These are phyloP conservation scores for Monosporozyma aerobia DNA, from an alignment of 805 yeast genomes.

Conservation along the genomic window DNA sequence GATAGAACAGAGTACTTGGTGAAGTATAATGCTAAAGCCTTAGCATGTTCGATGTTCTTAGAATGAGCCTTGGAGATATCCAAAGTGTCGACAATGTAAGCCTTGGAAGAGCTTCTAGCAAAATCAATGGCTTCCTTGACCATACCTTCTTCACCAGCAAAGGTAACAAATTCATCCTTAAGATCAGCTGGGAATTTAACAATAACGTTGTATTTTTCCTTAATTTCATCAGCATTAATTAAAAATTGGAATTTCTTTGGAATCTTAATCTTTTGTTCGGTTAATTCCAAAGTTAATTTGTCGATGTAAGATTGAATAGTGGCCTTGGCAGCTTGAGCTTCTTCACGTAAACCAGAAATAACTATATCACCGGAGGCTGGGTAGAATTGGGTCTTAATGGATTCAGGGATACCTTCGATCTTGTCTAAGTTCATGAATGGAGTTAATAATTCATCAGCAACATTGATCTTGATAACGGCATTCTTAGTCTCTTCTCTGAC, in stretches of 20 bases:
- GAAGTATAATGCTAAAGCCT: slow-evolving; percentile 61
- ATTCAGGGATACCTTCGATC: slow-evolving; percentile 10
- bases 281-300: slow-evolving; percentile 37
- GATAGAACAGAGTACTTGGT: slow-evolving; percentile 38
- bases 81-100: slow-evolving; percentile 53
- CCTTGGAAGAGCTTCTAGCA: slow-evolving; percentile 53
- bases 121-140: slow-evolving; percentile 52
- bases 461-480: slow-evolving; percentile 41
- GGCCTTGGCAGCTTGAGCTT: slow-evolving; percentile 46
- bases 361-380: slow-evolving; percentile 34
- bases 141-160: slow-evolving; percentile 54
- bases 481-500: slow-evolving; percentile 66
- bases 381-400: slow-evolving; percentile 19
- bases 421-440: slow-evolving; percentile 26
- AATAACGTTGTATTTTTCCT: slow-evolving; percentile 45
- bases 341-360: slow-evolving; percentile 65
- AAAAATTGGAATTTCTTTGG: slow-evolving; percentile 65
- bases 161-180: slow-evolving; percentile 43
- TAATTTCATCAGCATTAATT: slow-evolving; percentile 46
- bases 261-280: slow-evolving; percentile 48
- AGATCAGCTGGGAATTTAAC: slow-evolving; percentile 43
- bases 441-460: slow-evolving; percentile 31
- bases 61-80: slow-evolving; percentile 88
- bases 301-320: slow-evolving; percentile 39
- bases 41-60: slow-evolving; percentile 67